Evolutionary conservation across 2,329 filamentous ascomycete genomes (phyloP), one percentile per base, ranked within the genome.

Genomic region (Pleochaeta shiraiana): DNA sequence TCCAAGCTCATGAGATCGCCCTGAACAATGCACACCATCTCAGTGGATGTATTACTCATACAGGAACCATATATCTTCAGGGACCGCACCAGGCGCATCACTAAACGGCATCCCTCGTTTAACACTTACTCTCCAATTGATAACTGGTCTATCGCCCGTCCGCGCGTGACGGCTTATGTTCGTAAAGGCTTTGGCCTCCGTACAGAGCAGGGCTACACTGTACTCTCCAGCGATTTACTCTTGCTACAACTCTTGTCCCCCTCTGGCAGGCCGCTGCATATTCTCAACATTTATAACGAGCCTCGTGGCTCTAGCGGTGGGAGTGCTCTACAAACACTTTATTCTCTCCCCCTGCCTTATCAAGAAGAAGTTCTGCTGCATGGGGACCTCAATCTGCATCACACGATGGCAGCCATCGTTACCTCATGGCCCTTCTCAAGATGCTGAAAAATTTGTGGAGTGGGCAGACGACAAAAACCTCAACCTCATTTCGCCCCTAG

Each of bases 41-140:
- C 59, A 14, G 33, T n/a, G 6, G 59, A 62, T 43, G 26, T 43
- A 21, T 12, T 62, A 3, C 19, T 62, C 4, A 62, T 62, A n/a
- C 34, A 63, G n/a, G 39, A 63, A 47, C 30, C 30, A 12, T 34
- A 60, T 28, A 60, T 60, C 12, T 60, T 5, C 16, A 33, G 55
- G 28, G 55, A 24, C 30, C 55, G 55, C 30, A 14, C 55, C 30
- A 60, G 30, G 55, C 55, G 31, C 26, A 60, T 60, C 31, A 60
- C 28, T 12, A 60, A 60, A 34, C 14, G 30, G 2, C 55, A 60
- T 28, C 28, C 55, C 28, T 60, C 30, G 16, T 57, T 57, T 9
- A n/a, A 60, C 14, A 37, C 55, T 21, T 60, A 34, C 55, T 60
- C 55, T 5, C 55, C 30, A n/a, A 60, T n/a, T n/a, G 55, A 60